Conservation (phyloP, 2,329 filamentous ascomycete species). For the Colletotrichum caudatum region DNA sequence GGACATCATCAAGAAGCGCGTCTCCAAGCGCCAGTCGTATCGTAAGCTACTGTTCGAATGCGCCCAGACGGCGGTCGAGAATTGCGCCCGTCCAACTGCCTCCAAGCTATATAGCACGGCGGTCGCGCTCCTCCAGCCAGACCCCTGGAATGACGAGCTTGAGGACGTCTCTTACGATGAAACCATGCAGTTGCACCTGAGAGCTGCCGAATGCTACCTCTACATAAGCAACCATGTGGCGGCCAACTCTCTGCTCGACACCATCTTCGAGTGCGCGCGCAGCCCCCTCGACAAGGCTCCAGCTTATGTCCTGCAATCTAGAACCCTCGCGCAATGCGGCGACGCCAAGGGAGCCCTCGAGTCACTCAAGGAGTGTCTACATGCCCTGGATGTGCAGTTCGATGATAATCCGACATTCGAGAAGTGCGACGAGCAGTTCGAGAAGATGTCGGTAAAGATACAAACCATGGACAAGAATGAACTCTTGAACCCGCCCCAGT, state of each 20-base stretch:
- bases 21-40: constrained; percentile 73
- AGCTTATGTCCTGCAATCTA: constrained; percentile 84
- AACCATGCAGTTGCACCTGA: constrained; percentile 82
- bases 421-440: constrained; percentile 82
- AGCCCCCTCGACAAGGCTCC: constrained; percentile 84
- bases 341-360: constrained; percentile 77
- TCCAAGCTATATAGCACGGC: constrained; percentile 85
- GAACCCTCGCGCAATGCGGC: constrained; percentile 80
- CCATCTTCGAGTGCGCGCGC: constrained; percentile 77
- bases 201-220: constrained; percentile 85
- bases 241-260: constrained; percentile 75
- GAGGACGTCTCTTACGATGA: constrained; percentile 88
- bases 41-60: constrained; percentile 83
- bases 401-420: constrained; percentile 77
- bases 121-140: constrained; percentile 80
- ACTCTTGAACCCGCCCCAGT: constrained; percentile 57
- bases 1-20: constrained; percentile 76
- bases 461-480: constrained; percentile 65
- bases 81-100: constrained; percentile 84
- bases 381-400: constrained; percentile 75
- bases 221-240: constrained; percentile 79
- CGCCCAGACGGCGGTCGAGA: constrained; percentile 82
- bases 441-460: constrained; percentile 70
- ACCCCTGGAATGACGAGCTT: constrained; percentile 78
- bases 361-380: constrained; percentile 77